Evolutionary conservation across 164 flowering plant species (phyloP).

Genomic region (Macadamia tetraphylla): DNA sequence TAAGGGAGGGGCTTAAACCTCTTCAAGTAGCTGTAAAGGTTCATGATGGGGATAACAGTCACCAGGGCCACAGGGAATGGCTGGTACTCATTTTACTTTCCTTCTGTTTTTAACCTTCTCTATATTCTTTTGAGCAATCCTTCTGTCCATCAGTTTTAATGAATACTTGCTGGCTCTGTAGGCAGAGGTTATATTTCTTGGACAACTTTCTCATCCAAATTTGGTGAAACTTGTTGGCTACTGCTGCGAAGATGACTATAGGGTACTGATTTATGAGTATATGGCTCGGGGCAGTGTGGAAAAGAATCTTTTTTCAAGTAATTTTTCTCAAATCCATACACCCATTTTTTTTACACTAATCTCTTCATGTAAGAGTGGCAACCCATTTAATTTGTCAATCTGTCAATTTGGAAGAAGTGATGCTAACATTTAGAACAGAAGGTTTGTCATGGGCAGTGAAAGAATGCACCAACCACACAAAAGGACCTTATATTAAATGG

Average conservation of each 20-base stretch:
- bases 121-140: background rate
- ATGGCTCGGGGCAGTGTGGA: conserved; percentile 4
- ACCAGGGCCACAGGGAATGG: conserved; percentile 1
- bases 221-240: conserved; percentile 1
- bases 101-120: background rate
- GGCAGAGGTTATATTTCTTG: conserved; percentile 6
- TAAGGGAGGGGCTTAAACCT: background rate
- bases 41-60: conserved; percentile 3
- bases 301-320: conserved; percentile 7
- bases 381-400: too few species aligned
- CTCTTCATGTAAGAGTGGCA: too few species aligned
- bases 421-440: too few species aligned
- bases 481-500: too few species aligned
- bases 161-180: background rate
- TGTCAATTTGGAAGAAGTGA: too few species aligned
- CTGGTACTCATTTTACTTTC: background rate
- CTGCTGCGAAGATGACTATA: conserved; percentile 1
- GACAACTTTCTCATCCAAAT: conserved; percentile 4
- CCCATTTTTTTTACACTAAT: too few species aligned
- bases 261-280: conserved; percentile 2
- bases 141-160: background rate
- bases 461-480: too few species aligned
- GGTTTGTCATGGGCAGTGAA: too few species aligned
- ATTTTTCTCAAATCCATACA: background rate
- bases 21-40: conserved; percentile 5